A percentile compares a stretch with the other conserved stretches of the same genome.
phyloP scores from a whole-genome alignment of 2,329 filamentous ascomycete genomes.

The Trichoderma sp. region DNA sequence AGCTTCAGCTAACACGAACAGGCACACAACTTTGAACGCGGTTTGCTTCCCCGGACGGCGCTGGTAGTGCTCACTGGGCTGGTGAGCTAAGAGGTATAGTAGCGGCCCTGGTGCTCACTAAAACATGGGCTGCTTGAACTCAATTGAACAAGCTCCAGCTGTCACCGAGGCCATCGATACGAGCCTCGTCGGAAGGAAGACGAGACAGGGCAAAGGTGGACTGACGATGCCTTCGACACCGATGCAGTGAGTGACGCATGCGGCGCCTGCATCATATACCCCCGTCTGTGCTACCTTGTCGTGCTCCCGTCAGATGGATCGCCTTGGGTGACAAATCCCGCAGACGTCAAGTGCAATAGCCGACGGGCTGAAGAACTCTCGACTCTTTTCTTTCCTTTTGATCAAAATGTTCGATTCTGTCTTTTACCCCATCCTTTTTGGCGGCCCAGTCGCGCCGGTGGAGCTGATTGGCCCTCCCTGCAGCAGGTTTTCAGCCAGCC shows the following conservation, averaged over 20 bases:
- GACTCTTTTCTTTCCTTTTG: background rate
- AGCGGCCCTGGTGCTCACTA: background rate
- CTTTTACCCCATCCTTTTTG: background rate
- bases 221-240: background rate
- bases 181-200: no score
- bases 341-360: conserved; percentile 17
- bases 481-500: conserved; percentile 16
- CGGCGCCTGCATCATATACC: background rate
- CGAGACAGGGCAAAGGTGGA: no score
- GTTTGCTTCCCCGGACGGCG: conserved; percentile 23
- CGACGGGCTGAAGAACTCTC: background rate
- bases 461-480: conserved; percentile 19
- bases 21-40: background rate
- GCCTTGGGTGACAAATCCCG: background rate
- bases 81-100: background rate
- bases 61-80: conserved; percentile 11
- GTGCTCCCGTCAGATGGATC: no score
- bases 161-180: no score
- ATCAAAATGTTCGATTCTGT: background rate
- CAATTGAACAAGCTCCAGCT: no score
- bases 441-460: conserved; percentile 6
- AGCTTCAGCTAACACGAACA: no score
- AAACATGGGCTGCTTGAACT: background rate
- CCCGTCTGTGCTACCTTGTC: no score
- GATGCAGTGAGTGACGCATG: background rate